Evolutionary conservation across 1,284 basidiomycete species (phyloP), one percentile per base, ranked within the genome.

Genomic region (Ustilago crameri): DNA sequence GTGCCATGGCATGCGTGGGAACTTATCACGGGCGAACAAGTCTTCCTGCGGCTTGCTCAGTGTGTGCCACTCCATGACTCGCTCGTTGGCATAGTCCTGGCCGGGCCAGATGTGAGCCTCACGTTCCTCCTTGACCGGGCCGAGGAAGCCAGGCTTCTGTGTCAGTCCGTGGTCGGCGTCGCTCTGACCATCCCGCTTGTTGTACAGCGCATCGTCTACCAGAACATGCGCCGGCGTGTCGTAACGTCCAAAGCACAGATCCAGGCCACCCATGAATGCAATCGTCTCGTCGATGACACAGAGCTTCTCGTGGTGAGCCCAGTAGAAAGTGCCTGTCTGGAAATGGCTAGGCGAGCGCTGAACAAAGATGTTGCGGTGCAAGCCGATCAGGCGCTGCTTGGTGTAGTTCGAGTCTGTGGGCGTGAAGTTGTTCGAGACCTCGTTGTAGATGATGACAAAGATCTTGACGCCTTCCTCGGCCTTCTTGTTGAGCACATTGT

Each of bases 1-100:
- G 84, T 99, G 96, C 95, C 95, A 99, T 23, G 96, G 95, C 93
- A 98, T 98, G 26, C 96, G 88, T 1, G 95, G 93, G 24, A 92
- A 88, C 82, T 91, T 95, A 8, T 87, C 85, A 41, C 96, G 89
- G 77, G 97, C 92, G 78, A 97, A 93, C 89, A 96, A 91, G 81
- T 98, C 94, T 72, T 97, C 92, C 47, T 91, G 89, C 0, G 95
- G 95, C 83, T 95, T 96, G 80, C 90, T 89, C 48, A 99, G 87
- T 3, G 88, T 89, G 73, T 91, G 88, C 84, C 96, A 98, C 84
- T 98, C 96, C 54, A 87, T 85, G 7, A 96, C 87, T 9, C 95
- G 90, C 49, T 93, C 91, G 79, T 98, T 98, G 78, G 91, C 92
- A 82, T 95, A 96, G 78, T 94, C 93, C 85, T 94, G 94, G 73